phyloP scores from a whole-genome alignment of 2,329 filamentous ascomycete genomes.

The Aspergillus fumigatus region DNA sequence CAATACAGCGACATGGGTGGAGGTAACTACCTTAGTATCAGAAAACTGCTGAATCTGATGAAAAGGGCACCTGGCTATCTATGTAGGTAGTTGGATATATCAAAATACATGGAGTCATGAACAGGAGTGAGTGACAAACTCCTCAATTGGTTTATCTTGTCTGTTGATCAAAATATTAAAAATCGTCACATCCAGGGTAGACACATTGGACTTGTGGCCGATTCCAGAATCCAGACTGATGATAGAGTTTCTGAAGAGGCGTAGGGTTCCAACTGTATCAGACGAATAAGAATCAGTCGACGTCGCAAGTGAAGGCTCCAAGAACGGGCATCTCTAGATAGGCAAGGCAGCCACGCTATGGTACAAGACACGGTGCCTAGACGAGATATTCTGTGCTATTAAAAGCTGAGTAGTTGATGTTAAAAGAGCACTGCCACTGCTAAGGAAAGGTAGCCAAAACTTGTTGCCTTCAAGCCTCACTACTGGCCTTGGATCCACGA shows the following conservation, averaged over 20 bases:
- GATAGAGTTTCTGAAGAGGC: background rate
- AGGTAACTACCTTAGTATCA: background rate
- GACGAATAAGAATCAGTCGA: background rate
- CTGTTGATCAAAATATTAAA: background rate
- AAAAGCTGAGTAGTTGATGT: background rate
- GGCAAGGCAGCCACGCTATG: background rate
- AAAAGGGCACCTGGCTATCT: background rate
- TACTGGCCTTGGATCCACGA: constrained; percentile 4
- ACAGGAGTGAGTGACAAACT: background rate
- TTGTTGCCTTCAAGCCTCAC: constrained; percentile 7
- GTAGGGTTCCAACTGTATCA: background rate
- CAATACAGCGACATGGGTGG: background rate
- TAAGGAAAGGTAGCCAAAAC: background rate
- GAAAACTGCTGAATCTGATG: background rate
- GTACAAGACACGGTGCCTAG: background rate
- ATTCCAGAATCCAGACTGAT: background rate
- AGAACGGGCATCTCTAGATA: background rate
- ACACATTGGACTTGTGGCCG: background rate
- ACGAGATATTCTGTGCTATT: background rate
- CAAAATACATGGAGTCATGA: no score
- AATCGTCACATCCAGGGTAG: background rate
- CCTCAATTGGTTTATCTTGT: background rate
- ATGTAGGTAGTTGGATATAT: no score
- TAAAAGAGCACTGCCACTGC: background rate
- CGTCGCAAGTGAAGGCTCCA: background rate